Percentiles rank a stretch among this genome's conserved stretches.
phyloP scores from a whole-genome alignment of 768 basidiomycete genomes.

The Phanerochaete carnosa region DNA sequence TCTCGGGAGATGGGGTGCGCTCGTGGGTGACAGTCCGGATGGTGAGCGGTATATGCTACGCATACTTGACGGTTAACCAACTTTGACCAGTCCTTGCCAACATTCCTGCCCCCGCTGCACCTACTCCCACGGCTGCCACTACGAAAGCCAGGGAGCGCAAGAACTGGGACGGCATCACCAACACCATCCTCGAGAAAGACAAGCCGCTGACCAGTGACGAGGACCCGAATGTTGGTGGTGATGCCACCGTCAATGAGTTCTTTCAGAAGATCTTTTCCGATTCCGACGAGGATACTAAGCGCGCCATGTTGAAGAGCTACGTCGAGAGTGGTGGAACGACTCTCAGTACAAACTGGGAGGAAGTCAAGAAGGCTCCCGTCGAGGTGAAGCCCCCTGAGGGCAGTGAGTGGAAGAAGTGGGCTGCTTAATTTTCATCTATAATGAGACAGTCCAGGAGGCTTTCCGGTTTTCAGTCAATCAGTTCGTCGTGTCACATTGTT shows the following conservation, averaged over 20 bases:
- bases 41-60: slow-evolving; percentile 34
- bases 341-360: slow-evolving; percentile 93
- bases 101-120: slow-evolving; percentile 33
- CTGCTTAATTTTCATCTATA: slow-evolving; percentile 1
- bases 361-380: slow-evolving; percentile 67
- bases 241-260: slow-evolving; percentile 80
- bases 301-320: slow-evolving; percentile 99
- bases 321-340: slow-evolving; percentile 93
- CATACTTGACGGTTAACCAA: not conserved
- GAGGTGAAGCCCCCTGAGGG: slow-evolving; percentile 83
- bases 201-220: slow-evolving; percentile 68
- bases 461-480: not conserved
- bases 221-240: slow-evolving; percentile 89
- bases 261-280: slow-evolving; percentile 90
- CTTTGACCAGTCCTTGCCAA: slow-evolving; percentile 1
- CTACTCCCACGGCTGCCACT: slow-evolving; percentile 22
- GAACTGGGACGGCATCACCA: slow-evolving; percentile 90
- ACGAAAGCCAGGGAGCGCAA: slow-evolving; percentile 41
- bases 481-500: not conserved
- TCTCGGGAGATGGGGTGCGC: slow-evolving; percentile 67
- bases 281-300: slow-evolving; percentile 87
- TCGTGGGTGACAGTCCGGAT: slow-evolving; percentile 76
- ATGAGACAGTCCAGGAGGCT: not conserved
- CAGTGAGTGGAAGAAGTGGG: slow-evolving; percentile 82
- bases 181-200: slow-evolving; percentile 59